Evolutionary conservation across 164 flowering plant species (phyloP), one percentile per base, ranked within the genome.

Genomic region (Nymphaea colorata): DNA sequence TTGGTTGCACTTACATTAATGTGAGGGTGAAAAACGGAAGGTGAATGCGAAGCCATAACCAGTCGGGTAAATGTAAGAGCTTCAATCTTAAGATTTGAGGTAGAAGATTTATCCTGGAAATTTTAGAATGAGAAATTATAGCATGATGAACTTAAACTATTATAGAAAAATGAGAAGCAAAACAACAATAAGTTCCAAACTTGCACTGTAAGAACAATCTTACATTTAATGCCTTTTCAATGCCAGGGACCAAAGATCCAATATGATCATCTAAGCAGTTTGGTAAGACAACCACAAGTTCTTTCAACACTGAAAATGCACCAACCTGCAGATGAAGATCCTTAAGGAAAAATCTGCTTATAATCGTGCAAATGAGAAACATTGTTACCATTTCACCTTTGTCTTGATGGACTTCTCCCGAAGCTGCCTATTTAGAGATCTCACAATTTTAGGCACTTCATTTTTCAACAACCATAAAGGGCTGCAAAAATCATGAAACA

Each of bases 351-450:
- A 25, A 25, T 25, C 36, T 25, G 36, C 36, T 25, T 25, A 25
- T 36, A 64, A 25, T 25, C 16, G 16, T 5, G 14, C 43, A 25
- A 8, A n/a, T 63, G 42, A 18, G 43, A 64, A 14, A 61, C 5
- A 66, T 36, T 18, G 43, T 55, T 53, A 36, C 43, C 44, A 45
- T 64, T 65, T 63, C 65, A 95, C 99, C 96, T 95, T 95, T 42
- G 98, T 90, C 81, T 95, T 95, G 73, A 95, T 71, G 66, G 98
- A 90, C 77, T 95, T 95, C 71, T 95, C 99, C 44, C 96, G 90
- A 18, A 95, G 80, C 76, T 88, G 98, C 81, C 86, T 84, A 70
- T 87, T 95, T 64, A 89, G 80, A 64, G 99, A 92, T 84, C 82
- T 89, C 25, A 95, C 94, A 73, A 92, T 82, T 79, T 90, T 95